Evolutionary conservation across 2,329 filamentous ascomycete species (phyloP).

Genomic region (Albifimbria verrucaria): DNA sequence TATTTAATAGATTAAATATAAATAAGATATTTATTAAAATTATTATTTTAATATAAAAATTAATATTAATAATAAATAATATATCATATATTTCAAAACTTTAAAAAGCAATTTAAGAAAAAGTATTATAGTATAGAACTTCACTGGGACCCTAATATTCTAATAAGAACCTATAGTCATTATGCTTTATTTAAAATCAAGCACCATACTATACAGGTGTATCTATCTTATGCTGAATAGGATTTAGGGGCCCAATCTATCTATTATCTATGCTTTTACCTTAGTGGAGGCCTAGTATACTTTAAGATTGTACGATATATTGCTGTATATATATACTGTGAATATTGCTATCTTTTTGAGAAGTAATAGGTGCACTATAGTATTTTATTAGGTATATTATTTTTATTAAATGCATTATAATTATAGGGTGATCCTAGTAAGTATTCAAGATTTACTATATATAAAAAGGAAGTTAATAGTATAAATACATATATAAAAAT

Average conservation of each 20-base stretch:
- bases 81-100: not conserved
- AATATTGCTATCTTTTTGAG: not conserved
- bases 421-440: not conserved
- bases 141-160: too few species aligned
- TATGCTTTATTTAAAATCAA: not conserved
- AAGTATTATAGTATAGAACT: not conserved
- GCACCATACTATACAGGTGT: not conserved
- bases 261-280: too few species aligned
- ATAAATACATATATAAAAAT: not conserved
- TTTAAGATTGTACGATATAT: conserved; percentile 1
- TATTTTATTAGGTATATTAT: not conserved
- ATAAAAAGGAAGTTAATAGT: not conserved
- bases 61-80: not conserved
- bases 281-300: not conserved
- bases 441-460: too few species aligned
- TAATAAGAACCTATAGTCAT: too few species aligned
- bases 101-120: not conserved
- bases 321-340: not conserved
- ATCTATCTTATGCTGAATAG: not conserved
- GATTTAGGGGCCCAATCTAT: too few species aligned
- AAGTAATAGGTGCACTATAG: not conserved
- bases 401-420: not conserved
- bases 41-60: not conserved
- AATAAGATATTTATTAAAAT: not conserved
- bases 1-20: conserved; percentile 3